Evolutionary conservation across 306 rosid genomes (phyloP), one percentile per base, ranked within the genome.

Genomic region (Gastrolobium villosum): DNA sequence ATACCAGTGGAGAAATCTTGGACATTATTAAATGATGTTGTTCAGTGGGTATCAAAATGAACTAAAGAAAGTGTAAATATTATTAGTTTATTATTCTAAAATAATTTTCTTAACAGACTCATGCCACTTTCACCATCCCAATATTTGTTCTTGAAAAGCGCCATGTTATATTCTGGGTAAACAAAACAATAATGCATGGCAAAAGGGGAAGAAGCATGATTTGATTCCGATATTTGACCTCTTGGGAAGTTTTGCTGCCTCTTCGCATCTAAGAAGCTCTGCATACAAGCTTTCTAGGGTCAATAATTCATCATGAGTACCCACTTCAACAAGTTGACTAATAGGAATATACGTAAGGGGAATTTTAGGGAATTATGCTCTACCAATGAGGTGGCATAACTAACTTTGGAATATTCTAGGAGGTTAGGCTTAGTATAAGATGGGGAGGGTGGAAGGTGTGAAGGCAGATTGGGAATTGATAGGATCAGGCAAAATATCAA

Each of bases 241-340:
- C 86, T 90, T 84, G 39, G 97, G 97, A 90, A 92, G 93, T 83
- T 92, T 92, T 72, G 97, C 85, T 11, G 97, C 97, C 81, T 92
- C 97, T 85, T 92, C 97, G 39, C 86, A 82, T 79, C 87, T 89
- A 26, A 92, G 91, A 68, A 92, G 97, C 87, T 92, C 97, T 1
- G 97, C 90, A 79, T 92, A 92, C 37, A 92, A 84, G 78, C 97
- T 93, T 65, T 87, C 88, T 34, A 77, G 85, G 83, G 66, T 65
- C 83, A 88, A 60, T 61, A 92, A 77, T 75, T 92, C 97, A 79
- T 92, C 97, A 75, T 92, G 97, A 8, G 94, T 92, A 56, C 97
- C 97, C 90, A 88, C 88, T 82, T 92, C 97, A 82, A 92, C 89
- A 75, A 92, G 94, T 43, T 85, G 94, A 39, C 97, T 20, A 20